Evolutionary conservation across 768 basidiomycete genomes (phyloP).

Genomic region (Russula dissimulans): DNA sequence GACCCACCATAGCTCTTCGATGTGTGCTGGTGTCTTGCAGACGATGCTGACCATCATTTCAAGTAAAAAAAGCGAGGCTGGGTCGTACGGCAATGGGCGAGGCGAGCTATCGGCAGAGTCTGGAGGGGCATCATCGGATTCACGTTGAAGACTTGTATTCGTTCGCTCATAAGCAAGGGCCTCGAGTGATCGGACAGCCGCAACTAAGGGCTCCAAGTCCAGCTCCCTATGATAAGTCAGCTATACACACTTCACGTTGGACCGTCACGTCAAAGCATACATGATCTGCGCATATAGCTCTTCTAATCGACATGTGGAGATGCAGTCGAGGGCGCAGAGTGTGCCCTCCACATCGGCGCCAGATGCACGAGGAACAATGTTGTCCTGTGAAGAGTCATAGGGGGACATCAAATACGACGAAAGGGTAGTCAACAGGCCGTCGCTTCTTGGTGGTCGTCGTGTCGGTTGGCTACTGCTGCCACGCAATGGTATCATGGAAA

Average conservation of each 20-base stretch:
- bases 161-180: constrained; percentile 87
- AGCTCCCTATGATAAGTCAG: constrained; percentile 46
- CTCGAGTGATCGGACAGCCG: constrained; percentile 79
- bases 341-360: constrained; percentile 91
- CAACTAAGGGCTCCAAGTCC: constrained; percentile 68
- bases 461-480: constrained; percentile 49
- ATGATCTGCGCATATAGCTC: constrained; percentile 90
- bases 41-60: constrained; percentile 93
- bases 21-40: constrained; percentile 62
- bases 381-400: constrained; percentile 68
- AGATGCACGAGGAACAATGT: constrained; percentile 76
- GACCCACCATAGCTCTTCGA: constrained; percentile 82
- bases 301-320: constrained; percentile 87
- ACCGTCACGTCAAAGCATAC: constrained; percentile 34
- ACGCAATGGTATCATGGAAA: constrained; percentile 84
- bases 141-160: constrained; percentile 64
- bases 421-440: constrained; percentile 88
- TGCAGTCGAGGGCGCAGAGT: constrained; percentile 89
- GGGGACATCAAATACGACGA: constrained; percentile 97
- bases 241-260: background rate
- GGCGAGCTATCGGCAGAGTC: constrained; percentile 36
- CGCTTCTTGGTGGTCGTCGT: constrained; percentile 52
- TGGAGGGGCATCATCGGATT: constrained; percentile 45
- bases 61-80: constrained; percentile 87
- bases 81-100: constrained; percentile 76